Evolutionary conservation across 1,284 basidiomycete species (phyloP).

Genomic region (Pisolithus thermaeus): DNA sequence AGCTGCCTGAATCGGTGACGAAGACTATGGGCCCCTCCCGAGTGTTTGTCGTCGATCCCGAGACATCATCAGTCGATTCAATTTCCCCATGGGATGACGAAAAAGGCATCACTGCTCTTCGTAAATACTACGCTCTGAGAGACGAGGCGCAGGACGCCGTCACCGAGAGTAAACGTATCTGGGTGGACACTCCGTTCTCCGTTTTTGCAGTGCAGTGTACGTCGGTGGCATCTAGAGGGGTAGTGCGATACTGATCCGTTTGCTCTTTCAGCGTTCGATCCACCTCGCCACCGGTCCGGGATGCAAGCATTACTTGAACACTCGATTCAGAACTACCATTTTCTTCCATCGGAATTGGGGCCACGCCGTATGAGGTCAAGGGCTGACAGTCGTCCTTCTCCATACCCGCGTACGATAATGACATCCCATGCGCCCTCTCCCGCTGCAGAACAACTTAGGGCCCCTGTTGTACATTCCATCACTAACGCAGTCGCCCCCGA

Average conservation of each 20-base stretch:
- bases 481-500: conserved; percentile 2
- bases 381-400: conserved; percentile 63
- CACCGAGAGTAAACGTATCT: conserved; percentile 56
- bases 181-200: conserved; percentile 71
- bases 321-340: conserved; percentile 62
- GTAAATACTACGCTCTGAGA: conserved; percentile 62
- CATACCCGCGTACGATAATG: conserved; percentile 55
- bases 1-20: conserved; percentile 23
- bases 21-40: conserved; percentile 30
- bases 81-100: conserved; percentile 57
- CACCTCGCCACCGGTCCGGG: conserved; percentile 53
- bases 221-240: conserved; percentile 21
- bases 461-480: conserved; percentile 26
- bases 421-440: conserved; percentile 36
- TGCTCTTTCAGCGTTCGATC: conserved; percentile 54
- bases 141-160: conserved; percentile 66
- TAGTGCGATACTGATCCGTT: conserved; percentile 4
- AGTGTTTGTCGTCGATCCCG: conserved; percentile 53
- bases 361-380: conserved; percentile 55
- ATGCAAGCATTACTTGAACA: conserved; percentile 71
- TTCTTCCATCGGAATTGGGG: conserved; percentile 63
- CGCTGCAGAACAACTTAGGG: conserved; percentile 33
- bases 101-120: conserved; percentile 50
- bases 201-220: conserved; percentile 65
- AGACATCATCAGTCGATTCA: conserved; percentile 44